Base-by-base conservation (phyloP, 371 early-diverging fungal genomes). In the Rhizomucor miehei region DNA sequence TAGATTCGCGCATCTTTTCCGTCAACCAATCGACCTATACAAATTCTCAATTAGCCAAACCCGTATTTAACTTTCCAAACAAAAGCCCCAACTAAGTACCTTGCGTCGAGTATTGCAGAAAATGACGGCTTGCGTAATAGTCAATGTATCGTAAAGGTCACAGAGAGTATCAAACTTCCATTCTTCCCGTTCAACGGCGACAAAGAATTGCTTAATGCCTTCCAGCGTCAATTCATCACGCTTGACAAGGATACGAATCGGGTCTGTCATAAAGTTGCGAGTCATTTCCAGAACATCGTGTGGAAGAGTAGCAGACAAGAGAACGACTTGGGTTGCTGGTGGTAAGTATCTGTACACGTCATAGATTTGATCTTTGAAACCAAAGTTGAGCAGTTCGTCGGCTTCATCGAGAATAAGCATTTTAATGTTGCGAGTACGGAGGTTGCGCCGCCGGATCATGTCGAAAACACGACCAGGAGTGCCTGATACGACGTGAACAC, bases 221-320 rank as follows among this genome's bases (percentile, higher is more conserved):
- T 99, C 99, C 39, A 99, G 80, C n/a, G 99, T 99, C 77, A 99
- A 85, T 75, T 99, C 99, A 80, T 99, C 99, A 79, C 98, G 95
- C 89, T 99, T 99, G 56, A 99, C 97, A 56, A 99, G 87, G 59
- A 99, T 98, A 52, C 97, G 89, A 60, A 99, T 89, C 24, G 99
- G 99, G 62, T 98, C 93, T 39, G 87, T 87, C 92, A 99, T 98
- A 67, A 99, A 99, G 63, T 97, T 93, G 57, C 80, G 86, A 25
- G 98, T 97, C 72, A 99, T 88, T 59, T 95, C 94, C n/a, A 99
- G 81, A 16, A 98, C 99, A 59, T 98, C 98, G 63, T 85, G 81
- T 39, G 98, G 98, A 67, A 99, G 82, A 10, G 99, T 99, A 54
- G 99, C 99, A 20, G 91, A 90, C 53, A 99, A 87, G 44, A 99